Conservation (phyloP, 2,329 filamentous ascomycete genomes). For the Penicillium sp. region DNA sequence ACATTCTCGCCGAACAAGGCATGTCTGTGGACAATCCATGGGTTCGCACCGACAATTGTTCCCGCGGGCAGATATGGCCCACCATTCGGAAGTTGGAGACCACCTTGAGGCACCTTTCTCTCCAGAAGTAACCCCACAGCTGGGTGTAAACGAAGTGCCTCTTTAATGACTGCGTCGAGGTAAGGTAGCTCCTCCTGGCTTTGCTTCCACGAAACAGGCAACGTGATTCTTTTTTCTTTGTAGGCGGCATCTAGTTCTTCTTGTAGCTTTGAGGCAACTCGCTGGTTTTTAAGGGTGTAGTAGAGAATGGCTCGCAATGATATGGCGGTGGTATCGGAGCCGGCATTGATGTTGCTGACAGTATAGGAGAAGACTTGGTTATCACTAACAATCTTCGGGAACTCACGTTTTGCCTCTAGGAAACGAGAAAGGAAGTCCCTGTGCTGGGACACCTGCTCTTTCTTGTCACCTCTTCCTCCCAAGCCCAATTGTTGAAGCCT, state of each 20-base stretch:
- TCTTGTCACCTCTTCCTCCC: not conserved
- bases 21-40: slow-evolving; percentile 35
- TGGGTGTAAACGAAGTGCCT: slow-evolving; percentile 32
- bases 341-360: slow-evolving; percentile 36
- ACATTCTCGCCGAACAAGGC: slow-evolving; percentile 27
- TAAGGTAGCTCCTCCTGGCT: slow-evolving; percentile 32
- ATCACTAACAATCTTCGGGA: slow-evolving; percentile 32
- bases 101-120: slow-evolving; percentile 27
- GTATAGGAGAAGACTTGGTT: slow-evolving; percentile 32
- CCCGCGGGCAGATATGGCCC: slow-evolving; percentile 29
- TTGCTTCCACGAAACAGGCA: slow-evolving; percentile 30
- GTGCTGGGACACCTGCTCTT: not conserved
- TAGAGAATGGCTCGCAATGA: slow-evolving; percentile 39
- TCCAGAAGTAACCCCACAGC: slow-evolving; percentile 29
- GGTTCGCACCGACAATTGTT: slow-evolving; percentile 38
- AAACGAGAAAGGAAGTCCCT: slow-evolving; percentile 37
- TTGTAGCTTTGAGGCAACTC: slow-evolving; percentile 44
- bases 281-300: slow-evolving; percentile 31
- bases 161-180: slow-evolving; percentile 35
- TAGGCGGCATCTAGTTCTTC: slow-evolving; percentile 52
- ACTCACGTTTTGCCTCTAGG: slow-evolving; percentile 29
- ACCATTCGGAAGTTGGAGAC: slow-evolving; percentile 24
- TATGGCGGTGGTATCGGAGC: slow-evolving; percentile 42
- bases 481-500: slow-evolving; percentile 9
- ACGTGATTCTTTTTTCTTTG: slow-evolving; percentile 12